Evolutionary conservation across 306 rosid species (phyloP).

Genomic region (Crataegus laevigata): DNA sequence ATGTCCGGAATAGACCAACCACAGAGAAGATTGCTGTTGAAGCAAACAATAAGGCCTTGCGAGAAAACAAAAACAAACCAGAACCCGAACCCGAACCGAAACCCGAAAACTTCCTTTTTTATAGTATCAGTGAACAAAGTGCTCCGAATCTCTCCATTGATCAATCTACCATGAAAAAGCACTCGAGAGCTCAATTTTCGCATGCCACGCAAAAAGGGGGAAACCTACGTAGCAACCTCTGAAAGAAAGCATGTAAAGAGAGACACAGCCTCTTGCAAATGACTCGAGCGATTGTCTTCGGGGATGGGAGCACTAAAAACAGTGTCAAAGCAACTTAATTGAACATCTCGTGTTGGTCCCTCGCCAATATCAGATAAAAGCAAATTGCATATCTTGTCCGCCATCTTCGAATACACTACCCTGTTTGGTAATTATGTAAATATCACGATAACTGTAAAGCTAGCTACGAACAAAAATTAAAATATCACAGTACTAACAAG

Average conservation of each 20-base stretch:
- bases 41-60: no score
- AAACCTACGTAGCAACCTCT: constrained; percentile 47
- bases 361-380: constrained; percentile 61
- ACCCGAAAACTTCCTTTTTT: no score
- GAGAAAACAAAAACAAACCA: no score
- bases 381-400: constrained; percentile 55
- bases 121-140: no score
- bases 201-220: not conserved
- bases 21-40: no score
- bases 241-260: constrained; percentile 74
- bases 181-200: not conserved
- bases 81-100: no score
- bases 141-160: not conserved
- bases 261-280: constrained; percentile 72
- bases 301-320: constrained; percentile 72
- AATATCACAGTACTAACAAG: not conserved
- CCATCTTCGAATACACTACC: constrained; percentile 85
- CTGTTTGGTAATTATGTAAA: constrained; percentile 23
- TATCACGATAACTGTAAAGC: not conserved
- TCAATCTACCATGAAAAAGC: not conserved
- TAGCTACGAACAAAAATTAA: not conserved
- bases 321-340: constrained; percentile 72
- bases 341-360: constrained; percentile 55
- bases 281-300: constrained; percentile 67
- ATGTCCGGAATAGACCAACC: no score